Conservation (phyloP, 1,284 basidiomycete genomes). For the Erythrobasidium hasegawianum region DNA sequence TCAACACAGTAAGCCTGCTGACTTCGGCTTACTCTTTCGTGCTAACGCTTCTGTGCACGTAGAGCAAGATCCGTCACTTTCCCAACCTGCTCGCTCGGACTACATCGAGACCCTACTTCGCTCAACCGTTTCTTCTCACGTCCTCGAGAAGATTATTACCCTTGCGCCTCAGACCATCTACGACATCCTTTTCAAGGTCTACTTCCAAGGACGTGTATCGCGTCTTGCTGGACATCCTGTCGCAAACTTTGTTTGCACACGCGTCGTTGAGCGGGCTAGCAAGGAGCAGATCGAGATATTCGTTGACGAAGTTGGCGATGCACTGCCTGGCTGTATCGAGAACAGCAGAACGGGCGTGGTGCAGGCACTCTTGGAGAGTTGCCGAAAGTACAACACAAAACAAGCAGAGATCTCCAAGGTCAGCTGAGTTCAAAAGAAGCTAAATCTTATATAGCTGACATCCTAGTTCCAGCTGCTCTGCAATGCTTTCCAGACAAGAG, state of each 20-base stretch:
- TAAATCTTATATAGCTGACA: neutral
- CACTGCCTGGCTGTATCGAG: slow-evolving; percentile 58
- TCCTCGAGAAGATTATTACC: slow-evolving; percentile 71
- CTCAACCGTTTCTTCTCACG: slow-evolving; percentile 79
- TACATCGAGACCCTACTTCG: slow-evolving; percentile 73
- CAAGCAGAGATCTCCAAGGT: slow-evolving; percentile 50
- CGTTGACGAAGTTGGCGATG: slow-evolving; percentile 58
- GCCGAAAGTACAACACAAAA: slow-evolving; percentile 53
- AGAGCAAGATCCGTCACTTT: slow-evolving; percentile 37
- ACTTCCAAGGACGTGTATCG: slow-evolving; percentile 67
- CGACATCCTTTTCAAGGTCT: slow-evolving; percentile 65
- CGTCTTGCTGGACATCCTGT: slow-evolving; percentile 75
- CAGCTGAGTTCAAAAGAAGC: neutral
- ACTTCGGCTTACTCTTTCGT: neutral
- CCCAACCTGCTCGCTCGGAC: slow-evolving; percentile 58
- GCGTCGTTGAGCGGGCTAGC: slow-evolving; percentile 62
- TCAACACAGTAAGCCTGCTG: slow-evolving; percentile 56
- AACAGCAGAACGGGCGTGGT: slow-evolving; percentile 63
- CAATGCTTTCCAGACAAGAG: slow-evolving; percentile 59
- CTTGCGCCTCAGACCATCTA: slow-evolving; percentile 64
- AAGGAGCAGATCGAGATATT: slow-evolving; percentile 59
- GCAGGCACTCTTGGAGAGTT: slow-evolving; percentile 66
- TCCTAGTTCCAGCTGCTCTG: slow-evolving; percentile 56
- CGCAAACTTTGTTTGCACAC: slow-evolving; percentile 84
- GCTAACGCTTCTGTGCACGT: slow-evolving; percentile 1